phyloP scores from a whole-genome alignment of 2,329 filamentous ascomycete genomes.

The Verticillium tricorpus region DNA sequence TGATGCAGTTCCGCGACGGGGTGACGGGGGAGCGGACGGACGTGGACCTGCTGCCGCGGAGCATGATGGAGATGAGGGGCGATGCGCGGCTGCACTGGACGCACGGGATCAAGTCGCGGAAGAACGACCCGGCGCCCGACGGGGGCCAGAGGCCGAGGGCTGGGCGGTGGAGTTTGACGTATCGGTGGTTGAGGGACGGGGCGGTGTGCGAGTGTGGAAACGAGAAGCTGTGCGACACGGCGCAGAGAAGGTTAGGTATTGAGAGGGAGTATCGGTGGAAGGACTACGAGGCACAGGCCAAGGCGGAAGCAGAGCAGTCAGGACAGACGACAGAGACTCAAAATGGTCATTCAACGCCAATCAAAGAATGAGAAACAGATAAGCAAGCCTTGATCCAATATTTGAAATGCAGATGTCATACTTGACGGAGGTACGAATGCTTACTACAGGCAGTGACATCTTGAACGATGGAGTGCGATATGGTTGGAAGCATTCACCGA shows the following conservation, averaged over 20 bases:
- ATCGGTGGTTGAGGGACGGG: slow-evolving; percentile 44
- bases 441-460: too few relatives aligned
- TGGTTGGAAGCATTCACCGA: too few relatives aligned
- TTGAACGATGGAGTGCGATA: too few relatives aligned
- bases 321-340: neutral
- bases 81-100: slow-evolving; percentile 50
- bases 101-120: slow-evolving; percentile 49
- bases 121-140: slow-evolving; percentile 43
- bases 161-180: slow-evolving; percentile 52
- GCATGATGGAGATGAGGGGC: slow-evolving; percentile 46
- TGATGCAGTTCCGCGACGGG: slow-evolving; percentile 38
- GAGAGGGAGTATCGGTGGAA: slow-evolving; percentile 50
- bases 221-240: slow-evolving; percentile 45
- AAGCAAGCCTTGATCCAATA: too few relatives aligned
- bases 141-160: slow-evolving; percentile 36
- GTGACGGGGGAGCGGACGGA: slow-evolving; percentile 26
- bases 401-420: too few relatives aligned
- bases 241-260: slow-evolving; percentile 37
- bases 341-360: too few relatives aligned
- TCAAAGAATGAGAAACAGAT: too few relatives aligned
- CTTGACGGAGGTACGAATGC: too few relatives aligned
- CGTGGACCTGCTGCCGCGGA: slow-evolving; percentile 42
- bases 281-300: slow-evolving; percentile 6
- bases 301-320: neutral
- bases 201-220: slow-evolving; percentile 47